phyloP scores from a whole-genome alignment of 306 rosid genomes.

The Casuarina cunninghamiana region DNA sequence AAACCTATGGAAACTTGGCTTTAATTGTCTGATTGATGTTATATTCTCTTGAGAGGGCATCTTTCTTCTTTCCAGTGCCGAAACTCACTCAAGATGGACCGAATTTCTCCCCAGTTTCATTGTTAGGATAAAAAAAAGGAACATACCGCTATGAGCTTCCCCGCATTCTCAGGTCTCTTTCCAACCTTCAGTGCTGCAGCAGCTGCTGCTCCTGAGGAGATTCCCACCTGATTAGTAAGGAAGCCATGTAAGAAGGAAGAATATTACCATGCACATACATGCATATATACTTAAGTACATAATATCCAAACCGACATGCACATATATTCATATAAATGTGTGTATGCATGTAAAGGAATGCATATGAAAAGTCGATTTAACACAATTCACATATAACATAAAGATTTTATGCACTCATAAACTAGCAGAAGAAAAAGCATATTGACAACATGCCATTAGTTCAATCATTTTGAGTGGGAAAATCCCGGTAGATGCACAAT shows the following conservation, averaged over 20 bases:
- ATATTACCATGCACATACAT: background rate
- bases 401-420: background rate
- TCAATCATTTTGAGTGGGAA: background rate
- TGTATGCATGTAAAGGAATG: background rate
- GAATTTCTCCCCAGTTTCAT: background rate
- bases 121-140: constrained; percentile 11
- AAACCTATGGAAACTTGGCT: background rate
- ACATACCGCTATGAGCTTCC: constrained; percentile 87
- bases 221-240: constrained; percentile 74
- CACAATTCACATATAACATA: background rate
- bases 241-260: constrained; percentile 28
- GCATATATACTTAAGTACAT: too few relatives aligned
- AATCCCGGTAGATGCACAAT: background rate
- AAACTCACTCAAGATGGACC: background rate
- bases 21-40: background rate
- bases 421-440: background rate
- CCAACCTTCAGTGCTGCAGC: constrained; percentile 94
- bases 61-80: background rate
- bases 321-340: background rate
- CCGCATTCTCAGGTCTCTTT: constrained; percentile 89
- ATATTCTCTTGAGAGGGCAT: background rate
- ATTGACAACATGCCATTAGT: background rate
- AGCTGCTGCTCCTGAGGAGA: constrained; percentile 97
- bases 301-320: too few relatives aligned
- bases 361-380: background rate